A percentile compares a stretch with the other conserved stretches of the same genome.
These are phyloP conservation scores for Schizosaccharomyces versatilis DNA, from an alignment of 1,139 yeast genomes.

Conservation along the genomic window DNA sequence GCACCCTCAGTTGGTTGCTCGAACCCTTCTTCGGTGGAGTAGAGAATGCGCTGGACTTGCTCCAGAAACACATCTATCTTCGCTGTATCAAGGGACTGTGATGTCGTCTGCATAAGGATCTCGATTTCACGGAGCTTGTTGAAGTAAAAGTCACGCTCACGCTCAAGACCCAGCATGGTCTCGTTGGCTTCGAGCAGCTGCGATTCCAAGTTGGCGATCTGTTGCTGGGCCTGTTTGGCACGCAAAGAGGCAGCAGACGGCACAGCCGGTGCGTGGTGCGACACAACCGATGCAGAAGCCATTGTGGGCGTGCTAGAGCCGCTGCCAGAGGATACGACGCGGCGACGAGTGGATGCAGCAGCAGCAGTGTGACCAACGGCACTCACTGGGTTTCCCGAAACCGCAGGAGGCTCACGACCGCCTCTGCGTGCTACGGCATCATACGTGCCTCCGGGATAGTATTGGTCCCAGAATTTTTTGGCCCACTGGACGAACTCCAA, in stretches of 20 bases:
- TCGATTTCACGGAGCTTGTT: constrained; percentile 77
- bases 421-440: constrained; percentile 41
- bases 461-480: constrained; percentile 58
- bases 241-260: constrained; percentile 3
- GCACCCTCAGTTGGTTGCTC: constrained; percentile 16
- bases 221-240: constrained; percentile 11
- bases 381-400: constrained; percentile 1
- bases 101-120: constrained; percentile 48
- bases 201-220: constrained; percentile 8
- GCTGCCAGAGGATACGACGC: constrained; percentile 11
- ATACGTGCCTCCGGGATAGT: constrained; percentile 44
- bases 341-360: constrained; percentile 8
- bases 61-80: constrained; percentile 25
- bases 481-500: constrained; percentile 87
- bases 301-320: not conserved
- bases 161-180: constrained; percentile 21
- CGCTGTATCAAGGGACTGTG: constrained; percentile 15
- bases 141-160: constrained; percentile 74
- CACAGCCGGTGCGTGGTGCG: not conserved
- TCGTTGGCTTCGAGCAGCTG: constrained; percentile 14
- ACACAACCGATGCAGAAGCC: not conserved
- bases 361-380: constrained; percentile 4
- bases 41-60: constrained; percentile 52
- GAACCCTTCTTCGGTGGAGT: constrained; percentile 37
- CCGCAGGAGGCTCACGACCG: constrained; percentile 5